Conservation (phyloP, 1,139 yeast genomes). For the Nakaseomyces bracarensis region DNA sequence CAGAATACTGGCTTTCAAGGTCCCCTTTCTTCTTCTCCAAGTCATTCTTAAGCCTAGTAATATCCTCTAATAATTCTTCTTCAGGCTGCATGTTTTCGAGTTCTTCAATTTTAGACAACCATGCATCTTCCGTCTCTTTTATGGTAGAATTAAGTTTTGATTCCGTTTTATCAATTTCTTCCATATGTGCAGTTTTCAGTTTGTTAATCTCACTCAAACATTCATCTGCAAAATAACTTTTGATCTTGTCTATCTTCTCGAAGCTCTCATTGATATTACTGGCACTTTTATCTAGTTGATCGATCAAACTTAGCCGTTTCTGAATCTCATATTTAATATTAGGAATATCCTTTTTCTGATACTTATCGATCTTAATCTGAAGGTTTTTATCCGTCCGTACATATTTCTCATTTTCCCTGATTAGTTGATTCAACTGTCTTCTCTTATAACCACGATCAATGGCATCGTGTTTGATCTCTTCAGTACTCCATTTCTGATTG, state of each 20-base stretch:
- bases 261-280: background rate
- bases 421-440: slow-evolving; percentile 3
- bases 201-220: slow-evolving; percentile 14
- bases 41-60: slow-evolving; percentile 7
- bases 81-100: slow-evolving; percentile 11
- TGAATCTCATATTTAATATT: slow-evolving; percentile 10
- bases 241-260: background rate
- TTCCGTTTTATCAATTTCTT: slow-evolving; percentile 4
- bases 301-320: background rate
- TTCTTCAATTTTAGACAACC: slow-evolving; percentile 13
- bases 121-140: slow-evolving; percentile 6
- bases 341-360: slow-evolving; percentile 3
- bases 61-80: slow-evolving; percentile 9
- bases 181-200: slow-evolving; percentile 17
- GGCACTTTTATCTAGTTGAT: slow-evolving; percentile 3
- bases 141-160: slow-evolving; percentile 8
- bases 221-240: background rate
- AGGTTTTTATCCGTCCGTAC: slow-evolving; percentile 1
- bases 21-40: slow-evolving; percentile 6
- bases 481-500: background rate
- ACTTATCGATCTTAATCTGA: slow-evolving; percentile 12
- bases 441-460: slow-evolving; percentile 2
- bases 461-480: background rate
- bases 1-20: slow-evolving; percentile 8
- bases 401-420: slow-evolving; percentile 4